Conservation (phyloP, 345 rosid species). For the Euphorbia lathyris region DNA sequence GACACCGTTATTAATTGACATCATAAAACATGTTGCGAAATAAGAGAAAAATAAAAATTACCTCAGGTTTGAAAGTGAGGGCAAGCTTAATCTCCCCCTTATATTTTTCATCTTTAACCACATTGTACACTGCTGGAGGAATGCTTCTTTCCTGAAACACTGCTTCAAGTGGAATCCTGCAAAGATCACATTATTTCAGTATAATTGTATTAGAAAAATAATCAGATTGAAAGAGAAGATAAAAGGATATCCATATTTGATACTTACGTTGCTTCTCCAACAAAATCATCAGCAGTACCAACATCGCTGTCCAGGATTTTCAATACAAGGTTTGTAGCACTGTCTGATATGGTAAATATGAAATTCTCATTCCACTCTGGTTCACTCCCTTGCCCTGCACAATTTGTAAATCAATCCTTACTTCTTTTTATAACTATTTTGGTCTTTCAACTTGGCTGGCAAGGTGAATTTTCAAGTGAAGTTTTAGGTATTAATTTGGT, state of each 20-base stretch:
- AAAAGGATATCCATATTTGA: neutral
- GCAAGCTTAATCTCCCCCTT: constrained; percentile 34
- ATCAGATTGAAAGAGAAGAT: neutral
- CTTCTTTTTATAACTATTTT: too few relatives aligned
- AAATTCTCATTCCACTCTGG: constrained; percentile 89
- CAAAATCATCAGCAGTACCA: constrained; percentile 50
- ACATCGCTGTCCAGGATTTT: constrained; percentile 72
- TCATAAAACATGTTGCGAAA: too few relatives aligned
- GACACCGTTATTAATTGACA: too few relatives aligned
- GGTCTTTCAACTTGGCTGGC: neutral
- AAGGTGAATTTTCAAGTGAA: too few relatives aligned
- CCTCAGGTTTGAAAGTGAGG: constrained; percentile 35
- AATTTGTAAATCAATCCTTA: too few relatives aligned
- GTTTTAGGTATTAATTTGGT: too few relatives aligned
- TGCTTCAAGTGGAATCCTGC: constrained; percentile 33
- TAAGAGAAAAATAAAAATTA: neutral
- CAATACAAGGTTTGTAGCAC: constrained; percentile 42
- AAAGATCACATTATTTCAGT: neutral
- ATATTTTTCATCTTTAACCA: constrained; percentile 27
- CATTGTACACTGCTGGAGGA: constrained; percentile 30
- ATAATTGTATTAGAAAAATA: neutral
- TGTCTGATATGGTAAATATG: constrained; percentile 52
- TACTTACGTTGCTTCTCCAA: constrained; percentile 70
- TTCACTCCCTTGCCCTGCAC: constrained; percentile 41
- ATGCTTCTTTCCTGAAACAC: constrained; percentile 31